These are phyloP conservation scores for Sporothrix dimorphospora DNA, from an alignment of 2,329 filamentous ascomycete genomes.

Conservation along the genomic window DNA sequence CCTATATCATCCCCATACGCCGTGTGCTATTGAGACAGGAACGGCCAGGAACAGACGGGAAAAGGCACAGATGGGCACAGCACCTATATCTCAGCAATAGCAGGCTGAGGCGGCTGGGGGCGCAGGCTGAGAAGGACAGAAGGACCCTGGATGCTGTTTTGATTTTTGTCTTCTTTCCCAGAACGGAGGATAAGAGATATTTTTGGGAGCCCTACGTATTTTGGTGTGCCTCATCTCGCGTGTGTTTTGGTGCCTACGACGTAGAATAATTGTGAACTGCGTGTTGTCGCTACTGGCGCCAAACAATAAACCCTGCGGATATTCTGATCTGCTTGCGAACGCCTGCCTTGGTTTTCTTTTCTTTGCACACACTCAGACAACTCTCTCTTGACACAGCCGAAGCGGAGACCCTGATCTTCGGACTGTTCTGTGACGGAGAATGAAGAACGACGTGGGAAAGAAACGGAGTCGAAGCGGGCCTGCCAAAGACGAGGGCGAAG, in stretches of 20 bases:
- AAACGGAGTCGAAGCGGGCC: neutral
- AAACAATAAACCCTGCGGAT: slow-evolving; percentile 4
- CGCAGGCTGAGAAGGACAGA: neutral
- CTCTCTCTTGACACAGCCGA: neutral
- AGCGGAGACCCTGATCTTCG: neutral
- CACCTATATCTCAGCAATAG: neutral
- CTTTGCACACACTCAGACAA: neutral
- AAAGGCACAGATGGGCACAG: neutral
- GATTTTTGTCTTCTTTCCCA: neutral
- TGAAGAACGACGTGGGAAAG: neutral
- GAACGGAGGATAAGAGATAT: neutral
- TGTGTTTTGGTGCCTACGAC: neutral
- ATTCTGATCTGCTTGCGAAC: slow-evolving; percentile 8
- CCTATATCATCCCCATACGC: slow-evolving; percentile 14
- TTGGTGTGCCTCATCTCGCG: slow-evolving; percentile 19
- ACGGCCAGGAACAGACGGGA: neutral
- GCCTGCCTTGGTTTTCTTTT: neutral
- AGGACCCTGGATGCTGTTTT: neutral
- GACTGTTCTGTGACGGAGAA: neutral
- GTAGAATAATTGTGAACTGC: neutral
- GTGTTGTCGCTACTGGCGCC: neutral
- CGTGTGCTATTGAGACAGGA: neutral
- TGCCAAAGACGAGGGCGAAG: neutral
- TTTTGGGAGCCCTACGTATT: neutral
- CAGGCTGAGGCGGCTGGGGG: neutral